Conservation (phyloP, 768 basidiomycete species). For the Kwoniella europaea region DNA sequence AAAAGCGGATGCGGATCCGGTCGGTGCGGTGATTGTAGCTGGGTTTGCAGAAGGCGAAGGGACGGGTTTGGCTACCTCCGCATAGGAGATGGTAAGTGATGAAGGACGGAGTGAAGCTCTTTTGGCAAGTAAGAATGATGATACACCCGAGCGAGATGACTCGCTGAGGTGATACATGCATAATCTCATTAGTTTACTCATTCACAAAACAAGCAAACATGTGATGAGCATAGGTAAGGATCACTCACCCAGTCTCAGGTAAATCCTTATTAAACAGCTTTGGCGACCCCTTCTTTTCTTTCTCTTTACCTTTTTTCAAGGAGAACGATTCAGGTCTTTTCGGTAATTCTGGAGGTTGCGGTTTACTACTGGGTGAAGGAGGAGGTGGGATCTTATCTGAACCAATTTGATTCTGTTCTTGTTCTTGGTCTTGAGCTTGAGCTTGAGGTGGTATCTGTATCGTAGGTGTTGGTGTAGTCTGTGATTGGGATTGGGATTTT, state of each 20-base stretch:
- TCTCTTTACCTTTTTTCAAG: slow-evolving; percentile 23
- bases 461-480: neutral
- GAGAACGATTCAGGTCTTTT: slow-evolving; percentile 29
- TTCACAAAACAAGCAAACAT: neutral
- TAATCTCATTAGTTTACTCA: neutral
- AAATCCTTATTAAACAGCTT: slow-evolving; percentile 10
- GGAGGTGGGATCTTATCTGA: slow-evolving; percentile 20
- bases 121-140: slow-evolving; percentile 36
- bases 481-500: slow-evolving; percentile 12
- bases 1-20: slow-evolving; percentile 4
- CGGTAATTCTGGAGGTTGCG: slow-evolving; percentile 9
- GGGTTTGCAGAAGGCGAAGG: slow-evolving; percentile 11
- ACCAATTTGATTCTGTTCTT: slow-evolving; percentile 10
- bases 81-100: slow-evolving; percentile 43
- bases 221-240: neutral
- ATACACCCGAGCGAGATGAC: slow-evolving; percentile 24
- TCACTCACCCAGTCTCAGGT: slow-evolving; percentile 5
- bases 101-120: slow-evolving; percentile 50
- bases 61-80: slow-evolving; percentile 41
- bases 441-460: slow-evolving; percentile 5
- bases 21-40: slow-evolving; percentile 23
- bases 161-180: slow-evolving; percentile 5
- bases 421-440: neutral
- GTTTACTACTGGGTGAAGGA: slow-evolving; percentile 37
- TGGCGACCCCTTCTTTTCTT: slow-evolving; percentile 9